phyloP scores from a whole-genome alignment of 495 filamentous ascomycete genomes.

The Xanthoparmelia taractica region DNA sequence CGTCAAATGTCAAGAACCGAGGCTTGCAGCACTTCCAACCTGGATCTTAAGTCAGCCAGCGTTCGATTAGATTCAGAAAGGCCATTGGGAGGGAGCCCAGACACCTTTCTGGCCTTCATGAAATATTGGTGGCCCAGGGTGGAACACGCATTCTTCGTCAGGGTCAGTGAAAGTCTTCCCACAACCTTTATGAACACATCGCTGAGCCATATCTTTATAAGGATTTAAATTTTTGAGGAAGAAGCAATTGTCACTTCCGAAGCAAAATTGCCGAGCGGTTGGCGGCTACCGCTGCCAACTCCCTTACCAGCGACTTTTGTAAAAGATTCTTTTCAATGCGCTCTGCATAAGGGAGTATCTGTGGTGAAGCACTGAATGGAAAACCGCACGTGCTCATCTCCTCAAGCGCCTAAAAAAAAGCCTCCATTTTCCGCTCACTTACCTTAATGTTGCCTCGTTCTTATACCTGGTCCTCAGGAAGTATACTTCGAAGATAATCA shows the following conservation, averaged over 20 bases:
- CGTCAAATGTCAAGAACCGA: slow-evolving; percentile 94
- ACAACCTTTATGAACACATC: slow-evolving; percentile 95
- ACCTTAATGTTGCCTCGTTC: background rate
- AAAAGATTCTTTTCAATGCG: too few relatives aligned
- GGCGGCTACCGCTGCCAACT: too few relatives aligned
- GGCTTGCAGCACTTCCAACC: slow-evolving; percentile 99
- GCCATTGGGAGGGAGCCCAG: slow-evolving; percentile 31
- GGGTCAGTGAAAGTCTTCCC: slow-evolving; percentile 78
- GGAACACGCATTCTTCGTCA: slow-evolving; percentile 81
- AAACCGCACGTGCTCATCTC: background rate
- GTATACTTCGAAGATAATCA: background rate
- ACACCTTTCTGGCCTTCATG: slow-evolving; percentile 98
- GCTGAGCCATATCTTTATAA: slow-evolving; percentile 57
- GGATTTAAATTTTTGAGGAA: too few relatives aligned
- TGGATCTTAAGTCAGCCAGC: slow-evolving; percentile 32
- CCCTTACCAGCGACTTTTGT: too few relatives aligned
- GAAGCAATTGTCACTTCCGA: background rate
- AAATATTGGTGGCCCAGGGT: slow-evolving; percentile 89
- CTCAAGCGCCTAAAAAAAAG: background rate
- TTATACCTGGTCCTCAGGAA: background rate
- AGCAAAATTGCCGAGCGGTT: slow-evolving; percentile 13
- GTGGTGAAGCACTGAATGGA: too few relatives aligned
- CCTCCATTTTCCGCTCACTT: background rate
- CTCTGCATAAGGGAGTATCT: background rate
- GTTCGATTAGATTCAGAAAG: slow-evolving; percentile 10